Evolutionary conservation across 768 basidiomycete species (phyloP).

Genomic region (Mycena kentingensis): DNA sequence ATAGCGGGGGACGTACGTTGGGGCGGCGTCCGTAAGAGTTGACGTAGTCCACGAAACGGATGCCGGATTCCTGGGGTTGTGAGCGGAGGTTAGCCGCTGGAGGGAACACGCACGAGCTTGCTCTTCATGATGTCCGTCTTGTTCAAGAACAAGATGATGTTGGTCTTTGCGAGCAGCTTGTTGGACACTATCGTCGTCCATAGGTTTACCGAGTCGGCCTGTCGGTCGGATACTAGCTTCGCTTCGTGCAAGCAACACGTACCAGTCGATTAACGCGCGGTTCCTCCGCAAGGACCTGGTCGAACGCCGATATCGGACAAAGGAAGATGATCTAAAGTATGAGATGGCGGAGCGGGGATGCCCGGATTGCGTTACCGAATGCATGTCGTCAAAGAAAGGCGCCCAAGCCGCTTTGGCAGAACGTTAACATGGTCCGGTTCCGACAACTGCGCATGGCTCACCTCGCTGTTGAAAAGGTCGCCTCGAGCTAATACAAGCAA

Average conservation of each 20-base stretch:
- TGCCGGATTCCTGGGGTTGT: conserved; percentile 45
- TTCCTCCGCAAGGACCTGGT: conserved; percentile 71
- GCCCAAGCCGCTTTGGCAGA: conserved; percentile 51
- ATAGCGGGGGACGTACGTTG: too few species aligned
- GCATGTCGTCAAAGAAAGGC: conserved; percentile 70
- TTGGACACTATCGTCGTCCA: conserved; percentile 77
- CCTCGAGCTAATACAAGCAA: not conserved
- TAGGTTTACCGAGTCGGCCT: conserved; percentile 78
- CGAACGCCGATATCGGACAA: conserved; percentile 70
- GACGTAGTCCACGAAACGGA: conserved; percentile 66
- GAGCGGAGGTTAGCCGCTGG: not conserved
- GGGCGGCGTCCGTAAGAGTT: conserved; percentile 68
- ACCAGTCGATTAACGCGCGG: conserved; percentile 63
- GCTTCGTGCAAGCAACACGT: conserved; percentile 13
- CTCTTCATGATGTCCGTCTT: conserved; percentile 74
- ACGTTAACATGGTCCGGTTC: conserved; percentile 13
- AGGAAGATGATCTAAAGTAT: conserved; percentile 73
- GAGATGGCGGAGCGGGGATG: too few species aligned
- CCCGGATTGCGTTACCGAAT: conserved; percentile 45
- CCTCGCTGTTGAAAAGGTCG: conserved; percentile 32
- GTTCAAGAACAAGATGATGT: conserved; percentile 79
- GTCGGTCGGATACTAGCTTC: not conserved
- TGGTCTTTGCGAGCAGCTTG: conserved; percentile 67
- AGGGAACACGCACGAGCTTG: conserved; percentile 49
- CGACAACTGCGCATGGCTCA: conserved; percentile 13